Evolutionary conservation across 208 protist genomes (phyloP), one percentile per base, ranked within the genome.

Genomic region (Trypanosoma avium): DNA sequence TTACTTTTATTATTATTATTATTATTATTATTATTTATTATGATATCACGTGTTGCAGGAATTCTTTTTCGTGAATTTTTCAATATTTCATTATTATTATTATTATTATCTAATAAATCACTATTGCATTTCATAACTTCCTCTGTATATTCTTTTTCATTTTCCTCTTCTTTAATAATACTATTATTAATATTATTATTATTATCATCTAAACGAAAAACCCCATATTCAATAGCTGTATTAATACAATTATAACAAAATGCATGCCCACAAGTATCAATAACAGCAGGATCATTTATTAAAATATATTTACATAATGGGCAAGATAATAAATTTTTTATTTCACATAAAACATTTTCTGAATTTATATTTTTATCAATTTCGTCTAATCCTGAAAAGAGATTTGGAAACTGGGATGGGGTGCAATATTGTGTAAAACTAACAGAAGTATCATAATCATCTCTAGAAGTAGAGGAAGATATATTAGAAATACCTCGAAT

Each of bases 201-300:
- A 36, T 33, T 59, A 63, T 43, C 5, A 64, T n/a, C 30, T 42
- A 84, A 48, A 10, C 67, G 62, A 43, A 47, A 53, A 43, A 67
- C 84, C 0, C 88, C 85, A 3, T 84, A 57, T 70, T 92, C 88
- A 5, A 92, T 61, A 5, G 58, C 84, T 12, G 15, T 24, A 61
- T 90, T 83, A 47, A 94, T 86, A 67, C 88, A 94, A 30, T 70
- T 46, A 26, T 79, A 71, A 56, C 88, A 94, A 73, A 92, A 94
- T 27, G 52, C 72, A 63, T 94, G 88, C 0, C 88, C 88, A 47
- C 88, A 94, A 10, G 79, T 83, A 35, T 86, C 75, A 32, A 91
- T 63, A 22, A 67, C 75, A 22, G 72, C 69, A 6, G 84, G 74
- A 5, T 84, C 61, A 33, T 73, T n/a, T 10, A 75, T 29, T 21